A percentile compares a stretch with the other conserved stretches of the same genome.
These are phyloP conservation scores for Tolypocladium endophyticum DNA, from an alignment of 2,329 filamentous ascomycete species.

Conservation along the genomic window DNA sequence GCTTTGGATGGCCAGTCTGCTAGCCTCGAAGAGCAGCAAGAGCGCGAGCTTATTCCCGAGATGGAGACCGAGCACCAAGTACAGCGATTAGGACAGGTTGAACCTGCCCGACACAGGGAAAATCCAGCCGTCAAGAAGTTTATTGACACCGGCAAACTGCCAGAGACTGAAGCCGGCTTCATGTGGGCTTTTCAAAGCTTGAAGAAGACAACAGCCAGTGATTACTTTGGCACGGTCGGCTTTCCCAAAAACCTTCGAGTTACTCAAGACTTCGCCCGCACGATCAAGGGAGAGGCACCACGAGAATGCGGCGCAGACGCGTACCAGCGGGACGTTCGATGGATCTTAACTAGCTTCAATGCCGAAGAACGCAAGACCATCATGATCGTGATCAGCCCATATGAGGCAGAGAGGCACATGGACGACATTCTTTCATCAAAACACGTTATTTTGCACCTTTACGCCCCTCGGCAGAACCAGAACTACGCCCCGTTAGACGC, in stretches of 20 bases:
- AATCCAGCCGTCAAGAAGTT: conserved; percentile 27
- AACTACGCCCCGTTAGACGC: neutral
- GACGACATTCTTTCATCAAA: conserved; percentile 21
- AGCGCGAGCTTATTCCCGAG: neutral
- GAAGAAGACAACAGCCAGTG: conserved; percentile 7
- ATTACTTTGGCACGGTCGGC: conserved; percentile 1
- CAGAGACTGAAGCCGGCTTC: neutral
- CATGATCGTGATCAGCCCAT: conserved; percentile 6
- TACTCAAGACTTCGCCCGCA: conserved; percentile 4
- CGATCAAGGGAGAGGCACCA: neutral
- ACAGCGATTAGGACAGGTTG: conserved; percentile 42
- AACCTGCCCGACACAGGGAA: conserved; percentile 18
- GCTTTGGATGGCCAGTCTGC: neutral
- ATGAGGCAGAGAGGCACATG: conserved; percentile 45
- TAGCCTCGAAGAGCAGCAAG: neutral
- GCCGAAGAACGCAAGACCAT: neutral
- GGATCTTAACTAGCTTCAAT: conserved; percentile 8
- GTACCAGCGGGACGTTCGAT: conserved; percentile 13
- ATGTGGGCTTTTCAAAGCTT: conserved; percentile 6
- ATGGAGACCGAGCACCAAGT: conserved; percentile 58
- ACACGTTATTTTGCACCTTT: conserved; percentile 36
- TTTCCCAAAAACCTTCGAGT: conserved; percentile 6
- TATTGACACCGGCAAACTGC: conserved; percentile 20
- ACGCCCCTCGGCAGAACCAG: conserved; percentile 28
- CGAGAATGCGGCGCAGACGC: conserved; percentile 4